phyloP scores from a whole-genome alignment of 2,329 filamentous ascomycete species.

The Sporothrix dimorphospora region DNA sequence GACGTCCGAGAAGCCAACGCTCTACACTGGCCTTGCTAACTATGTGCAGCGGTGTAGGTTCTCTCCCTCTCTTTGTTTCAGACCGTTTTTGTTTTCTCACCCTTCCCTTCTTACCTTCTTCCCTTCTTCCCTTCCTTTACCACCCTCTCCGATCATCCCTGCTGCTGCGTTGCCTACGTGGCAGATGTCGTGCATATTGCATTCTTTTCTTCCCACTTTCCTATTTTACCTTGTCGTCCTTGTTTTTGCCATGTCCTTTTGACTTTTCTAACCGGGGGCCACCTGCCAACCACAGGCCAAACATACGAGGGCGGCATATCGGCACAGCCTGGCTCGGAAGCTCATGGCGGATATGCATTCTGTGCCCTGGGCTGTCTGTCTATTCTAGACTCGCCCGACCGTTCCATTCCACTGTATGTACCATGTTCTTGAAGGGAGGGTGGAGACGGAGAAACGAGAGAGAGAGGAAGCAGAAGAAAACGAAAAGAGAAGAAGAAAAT shows the following conservation, averaged over 20 bases:
- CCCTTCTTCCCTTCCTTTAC: not conserved
- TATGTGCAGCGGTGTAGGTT: conserved; percentile 79
- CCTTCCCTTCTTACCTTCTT: not conserved
- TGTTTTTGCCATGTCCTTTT: conserved; percentile 7
- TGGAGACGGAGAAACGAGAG: not conserved
- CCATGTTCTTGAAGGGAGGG: not conserved
- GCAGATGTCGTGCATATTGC: conserved; percentile 25
- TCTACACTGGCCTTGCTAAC: conserved; percentile 74
- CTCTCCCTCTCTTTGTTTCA: conserved; percentile 28
- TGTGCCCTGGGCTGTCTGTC: conserved; percentile 88
- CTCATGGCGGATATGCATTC: conserved; percentile 95
- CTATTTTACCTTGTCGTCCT: not conserved
- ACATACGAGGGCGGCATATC: conserved; percentile 95
- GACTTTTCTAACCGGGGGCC: not conserved
- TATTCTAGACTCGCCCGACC: conserved; percentile 78
- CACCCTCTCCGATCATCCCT: not conserved
- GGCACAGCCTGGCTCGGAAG: conserved; percentile 81
- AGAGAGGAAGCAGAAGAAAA: not conserved
- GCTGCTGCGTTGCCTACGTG: conserved; percentile 26
- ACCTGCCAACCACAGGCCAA: conserved; percentile 62
- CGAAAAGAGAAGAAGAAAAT: not conserved
- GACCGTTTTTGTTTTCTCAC: not conserved
- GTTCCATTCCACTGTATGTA: conserved; percentile 68
- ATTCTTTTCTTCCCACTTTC: conserved; percentile 21
- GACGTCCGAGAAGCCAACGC: conserved; percentile 61